phyloP scores from a whole-genome alignment of 257 asterid genomes.

The Fraxinus americana region DNA sequence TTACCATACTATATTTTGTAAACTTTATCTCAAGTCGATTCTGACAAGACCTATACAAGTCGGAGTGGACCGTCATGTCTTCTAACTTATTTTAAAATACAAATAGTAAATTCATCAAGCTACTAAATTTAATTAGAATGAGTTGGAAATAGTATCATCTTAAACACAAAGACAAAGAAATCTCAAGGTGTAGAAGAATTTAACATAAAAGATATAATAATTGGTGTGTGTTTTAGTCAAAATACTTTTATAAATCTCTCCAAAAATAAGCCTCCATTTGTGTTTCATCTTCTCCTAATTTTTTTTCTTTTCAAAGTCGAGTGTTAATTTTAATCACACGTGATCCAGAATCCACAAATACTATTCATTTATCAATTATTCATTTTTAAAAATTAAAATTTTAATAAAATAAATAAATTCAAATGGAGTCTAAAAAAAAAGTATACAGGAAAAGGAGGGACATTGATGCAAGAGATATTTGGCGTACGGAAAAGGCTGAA shows the following conservation, averaged over 20 bases:
- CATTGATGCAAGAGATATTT: not conserved
- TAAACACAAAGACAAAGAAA: not conserved
- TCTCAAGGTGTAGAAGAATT: not conserved
- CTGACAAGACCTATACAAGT: too few species aligned
- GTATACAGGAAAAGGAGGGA: not conserved
- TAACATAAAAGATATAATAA: not conserved
- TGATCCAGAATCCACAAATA: too few species aligned
- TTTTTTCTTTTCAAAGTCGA: too few species aligned
- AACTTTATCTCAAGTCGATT: too few species aligned
- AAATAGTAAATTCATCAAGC: not conserved
- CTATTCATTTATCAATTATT: too few species aligned
- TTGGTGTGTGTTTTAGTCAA: too few species aligned
- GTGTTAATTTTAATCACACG: too few species aligned
- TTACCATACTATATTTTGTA: too few species aligned
- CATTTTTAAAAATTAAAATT: too few species aligned
- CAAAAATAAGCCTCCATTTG: too few species aligned
- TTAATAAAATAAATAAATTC: too few species aligned
- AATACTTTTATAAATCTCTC: too few species aligned
- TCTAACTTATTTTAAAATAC: not conserved
- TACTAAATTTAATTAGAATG: not conserved
- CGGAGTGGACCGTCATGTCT: not conserved
- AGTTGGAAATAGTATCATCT: not conserved
- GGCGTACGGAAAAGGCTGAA: constrained; percentile 4
- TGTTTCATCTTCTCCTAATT: not conserved
- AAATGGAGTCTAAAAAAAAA: not conserved